Evolutionary conservation across 371 early-diverging fungal genomes (phyloP).

Genomic region (Lichtheimia ornata): DNA sequence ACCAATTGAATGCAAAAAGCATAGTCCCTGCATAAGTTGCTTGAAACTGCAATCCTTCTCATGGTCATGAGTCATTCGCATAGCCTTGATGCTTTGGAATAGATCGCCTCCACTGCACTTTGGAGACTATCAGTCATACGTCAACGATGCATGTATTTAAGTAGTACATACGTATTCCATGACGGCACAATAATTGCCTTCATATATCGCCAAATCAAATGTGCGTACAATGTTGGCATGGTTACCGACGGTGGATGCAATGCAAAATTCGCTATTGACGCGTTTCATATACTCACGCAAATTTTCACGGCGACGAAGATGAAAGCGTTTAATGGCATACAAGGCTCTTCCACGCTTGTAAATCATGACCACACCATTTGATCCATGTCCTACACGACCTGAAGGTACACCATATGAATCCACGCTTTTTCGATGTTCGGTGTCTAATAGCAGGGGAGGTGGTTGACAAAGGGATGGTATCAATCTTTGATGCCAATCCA

Average conservation of each 20-base stretch:
- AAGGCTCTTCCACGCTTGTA: background rate
- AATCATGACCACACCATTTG: background rate
- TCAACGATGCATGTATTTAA: background rate
- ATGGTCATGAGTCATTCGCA: slow-evolving; percentile 24
- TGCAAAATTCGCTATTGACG: slow-evolving; percentile 89
- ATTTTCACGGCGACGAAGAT: slow-evolving; percentile 79
- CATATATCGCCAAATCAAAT: slow-evolving; percentile 87
- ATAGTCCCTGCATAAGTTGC: slow-evolving; percentile 89
- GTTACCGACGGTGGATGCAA: slow-evolving; percentile 76
- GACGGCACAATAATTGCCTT: slow-evolving; percentile 88
- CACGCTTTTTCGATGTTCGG: background rate
- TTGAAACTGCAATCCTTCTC: slow-evolving; percentile 54
- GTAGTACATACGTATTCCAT: slow-evolving; percentile 73
- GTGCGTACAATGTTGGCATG: slow-evolving; percentile 90
- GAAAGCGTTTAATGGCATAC: slow-evolving; percentile 88
- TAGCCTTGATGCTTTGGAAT: slow-evolving; percentile 35
- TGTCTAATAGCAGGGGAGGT: background rate
- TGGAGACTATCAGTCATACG: background rate
- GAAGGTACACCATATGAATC: slow-evolving; percentile 51
- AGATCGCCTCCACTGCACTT: slow-evolving; percentile 54
- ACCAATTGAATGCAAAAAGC: slow-evolving; percentile 50
- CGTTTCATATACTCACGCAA: slow-evolving; percentile 91
- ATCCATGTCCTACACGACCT: slow-evolving; percentile 16
- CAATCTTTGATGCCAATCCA: background rate
- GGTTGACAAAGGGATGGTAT: background rate